These are phyloP conservation scores for Arthroderma sp. DNA, from an alignment of 2,329 filamentous ascomycete species.

Conservation along the genomic window DNA sequence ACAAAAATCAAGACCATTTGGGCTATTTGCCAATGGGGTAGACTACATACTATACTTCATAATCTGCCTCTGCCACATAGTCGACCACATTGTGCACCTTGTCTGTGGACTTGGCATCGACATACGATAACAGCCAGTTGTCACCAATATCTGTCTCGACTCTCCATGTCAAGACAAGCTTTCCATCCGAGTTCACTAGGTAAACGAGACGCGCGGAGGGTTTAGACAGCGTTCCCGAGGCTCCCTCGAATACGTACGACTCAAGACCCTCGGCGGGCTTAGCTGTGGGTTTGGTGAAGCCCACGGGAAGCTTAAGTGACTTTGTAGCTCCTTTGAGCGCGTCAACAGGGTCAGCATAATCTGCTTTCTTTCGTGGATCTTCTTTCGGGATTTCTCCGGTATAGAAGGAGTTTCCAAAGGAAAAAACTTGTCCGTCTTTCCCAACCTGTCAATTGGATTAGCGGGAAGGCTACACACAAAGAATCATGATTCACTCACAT, in stretches of 20 bases:
- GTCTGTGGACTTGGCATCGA: constrained; percentile 8
- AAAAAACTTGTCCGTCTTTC: constrained; percentile 9
- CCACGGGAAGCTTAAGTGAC: constrained; percentile 6
- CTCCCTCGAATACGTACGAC: constrained; percentile 8
- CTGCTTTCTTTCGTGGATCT: constrained; percentile 6
- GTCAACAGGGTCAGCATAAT: constrained; percentile 7
- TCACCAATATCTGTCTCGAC: constrained; percentile 10
- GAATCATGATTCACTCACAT: constrained; percentile 4
- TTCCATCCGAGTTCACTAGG: constrained; percentile 8
- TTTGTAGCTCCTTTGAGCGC: constrained; percentile 7
- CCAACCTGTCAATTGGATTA: constrained; percentile 5
- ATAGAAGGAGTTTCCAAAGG: constrained; percentile 9
- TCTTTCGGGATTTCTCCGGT: constrained; percentile 6
- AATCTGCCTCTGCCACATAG: constrained; percentile 9
- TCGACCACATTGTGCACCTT: constrained; percentile 9
- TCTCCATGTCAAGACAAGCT: constrained; percentile 8
- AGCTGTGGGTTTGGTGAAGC: constrained; percentile 6
- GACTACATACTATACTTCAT: constrained; percentile 7
- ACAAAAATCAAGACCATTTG: neutral
- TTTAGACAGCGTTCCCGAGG: constrained; percentile 8
- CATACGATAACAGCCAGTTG: constrained; percentile 11
- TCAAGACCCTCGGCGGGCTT: constrained; percentile 5
- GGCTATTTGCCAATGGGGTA: neutral
- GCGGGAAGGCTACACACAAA: neutral
- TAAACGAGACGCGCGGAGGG: constrained; percentile 8